A percentile compares a stretch with the other conserved stretches of the same genome.
Evolutionary conservation across 2,329 filamentous ascomycete species (phyloP).

Genomic region (Talaromyces sp.): DNA sequence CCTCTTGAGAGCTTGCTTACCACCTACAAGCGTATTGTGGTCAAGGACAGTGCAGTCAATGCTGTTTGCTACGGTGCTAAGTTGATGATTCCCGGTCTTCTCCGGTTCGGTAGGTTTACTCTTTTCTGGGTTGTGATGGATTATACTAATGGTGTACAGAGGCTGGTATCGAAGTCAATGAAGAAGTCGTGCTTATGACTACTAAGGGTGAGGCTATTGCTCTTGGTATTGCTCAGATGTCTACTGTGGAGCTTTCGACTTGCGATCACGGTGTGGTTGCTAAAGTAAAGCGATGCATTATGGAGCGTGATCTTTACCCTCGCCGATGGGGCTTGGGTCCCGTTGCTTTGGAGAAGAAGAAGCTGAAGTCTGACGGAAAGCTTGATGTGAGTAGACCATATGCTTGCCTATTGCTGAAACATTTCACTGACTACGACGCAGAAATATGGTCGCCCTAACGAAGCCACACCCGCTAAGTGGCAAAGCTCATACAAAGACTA

Average conservation of each 20-base stretch:
- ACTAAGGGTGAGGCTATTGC: conserved; percentile 99
- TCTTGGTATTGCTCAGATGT: conserved; percentile 95
- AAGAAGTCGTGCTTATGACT: conserved; percentile 97
- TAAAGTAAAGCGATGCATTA: conserved; percentile 99
- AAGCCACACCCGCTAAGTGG: conserved; percentile 91
- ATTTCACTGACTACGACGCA: conserved; percentile 38
- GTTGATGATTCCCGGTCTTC: conserved; percentile 94
- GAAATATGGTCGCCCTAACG: conserved; percentile 92
- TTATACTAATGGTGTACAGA: conserved; percentile 51
- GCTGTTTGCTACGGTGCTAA: conserved; percentile 98
- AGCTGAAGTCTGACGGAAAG: conserved; percentile 96
- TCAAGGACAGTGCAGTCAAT: conserved; percentile 95
- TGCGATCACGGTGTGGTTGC: conserved; percentile 97
- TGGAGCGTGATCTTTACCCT: conserved; percentile 98
- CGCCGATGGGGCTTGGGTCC: conserved; percentile 94
- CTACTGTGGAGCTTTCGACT: conserved; percentile 90
- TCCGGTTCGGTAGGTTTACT: conserved; percentile 71
- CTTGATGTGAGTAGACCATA: conserved; percentile 63
- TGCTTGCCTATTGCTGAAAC: not conserved
- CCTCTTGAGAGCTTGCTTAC: conserved; percentile 90
- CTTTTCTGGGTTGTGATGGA: not conserved
- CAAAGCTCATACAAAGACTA: conserved; percentile 90
- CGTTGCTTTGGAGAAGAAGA: conserved; percentile 95
- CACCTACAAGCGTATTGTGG: conserved; percentile 92
- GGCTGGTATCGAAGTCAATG: conserved; percentile 84